phyloP scores from a whole-genome alignment of 192 early-diverging fungal species.

The Coemansia sp. region DNA sequence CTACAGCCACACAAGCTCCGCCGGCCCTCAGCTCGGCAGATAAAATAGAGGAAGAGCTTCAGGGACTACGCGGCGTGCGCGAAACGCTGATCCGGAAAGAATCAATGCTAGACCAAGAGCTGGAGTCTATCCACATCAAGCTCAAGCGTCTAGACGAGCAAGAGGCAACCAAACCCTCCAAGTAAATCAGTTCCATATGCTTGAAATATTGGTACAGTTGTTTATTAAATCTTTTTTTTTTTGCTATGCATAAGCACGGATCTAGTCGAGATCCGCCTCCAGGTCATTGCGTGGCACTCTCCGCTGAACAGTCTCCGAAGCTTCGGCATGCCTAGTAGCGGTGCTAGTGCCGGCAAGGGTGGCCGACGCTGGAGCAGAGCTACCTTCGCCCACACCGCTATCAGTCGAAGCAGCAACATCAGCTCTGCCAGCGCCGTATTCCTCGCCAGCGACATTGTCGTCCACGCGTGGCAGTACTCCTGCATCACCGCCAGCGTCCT shows the following conservation, averaged over 20 bases:
- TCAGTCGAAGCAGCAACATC: background rate
- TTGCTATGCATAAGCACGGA: background rate
- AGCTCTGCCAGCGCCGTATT: background rate
- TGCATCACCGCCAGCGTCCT: background rate
- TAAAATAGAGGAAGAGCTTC: constrained; percentile 16
- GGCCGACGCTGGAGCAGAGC: background rate
- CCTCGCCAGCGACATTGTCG: background rate
- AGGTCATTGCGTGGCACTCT: background rate
- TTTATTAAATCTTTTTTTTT: background rate
- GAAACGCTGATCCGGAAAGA: constrained; percentile 19
- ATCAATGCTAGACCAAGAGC: constrained; percentile 18
- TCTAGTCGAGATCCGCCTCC: background rate
- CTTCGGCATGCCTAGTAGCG: background rate
- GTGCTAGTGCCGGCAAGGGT: background rate
- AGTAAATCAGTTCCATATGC: background rate
- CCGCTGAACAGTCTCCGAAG: background rate
- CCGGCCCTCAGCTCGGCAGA: background rate
- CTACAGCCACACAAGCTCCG: background rate
- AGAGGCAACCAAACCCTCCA: constrained; percentile 7
- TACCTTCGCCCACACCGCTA: background rate
- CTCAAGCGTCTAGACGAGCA: constrained; percentile 28
- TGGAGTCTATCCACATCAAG: constrained; percentile 37
- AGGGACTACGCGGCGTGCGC: constrained; percentile 17
- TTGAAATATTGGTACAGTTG: constrained; percentile 12
- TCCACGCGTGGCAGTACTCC: background rate